Evolutionary conservation across 345 rosid genomes (phyloP), one percentile per base, ranked within the genome.

Genomic region (Hypericum androsaemum): DNA sequence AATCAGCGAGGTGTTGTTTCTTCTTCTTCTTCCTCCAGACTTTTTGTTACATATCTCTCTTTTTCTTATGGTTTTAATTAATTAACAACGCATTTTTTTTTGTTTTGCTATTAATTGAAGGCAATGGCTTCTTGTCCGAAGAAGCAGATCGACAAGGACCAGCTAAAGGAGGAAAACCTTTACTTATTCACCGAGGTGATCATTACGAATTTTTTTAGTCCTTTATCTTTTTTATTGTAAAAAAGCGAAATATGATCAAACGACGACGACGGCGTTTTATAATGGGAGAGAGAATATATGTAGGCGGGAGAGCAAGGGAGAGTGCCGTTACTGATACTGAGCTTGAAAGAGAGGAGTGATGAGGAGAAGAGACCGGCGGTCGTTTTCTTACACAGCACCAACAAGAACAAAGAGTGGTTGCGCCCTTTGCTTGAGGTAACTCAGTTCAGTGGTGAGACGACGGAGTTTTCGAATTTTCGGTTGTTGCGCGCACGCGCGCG

Each of bases 401-500:
- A 64, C 55, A 74, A 80, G 70, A 75, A 77, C 80, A 88, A 88
- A 69, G 95, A 88, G 62, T 88, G 88, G 97, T 39, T 88, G 43
- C 74, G 83, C 47, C 98, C 97, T 1, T 70, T 85, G 88, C 89
- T 92, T 60, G 87, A 85, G 79, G 98, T 88, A 41, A 28, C 13
- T 22, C 32, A 1, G 32, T 22, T 22, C 32, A 4, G 32, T 22
- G 32, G 32, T 22, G 32, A 22, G 4, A 22, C 32, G 32, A 22
- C 32, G 4, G 32, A 1, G 32, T 22, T 22, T 22, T 22, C 32
- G 32, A 4, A 22, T 22, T 22, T 22, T 22, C 32, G 32, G 32
- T 22, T 22, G 32, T 22, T 22, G 32, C 32, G n/a, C n/a, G n/a
- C n/a, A n/a, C n/a, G n/a, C n/a, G n/a, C n/a, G n/a, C n/a, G n/a